Base-by-base conservation (phyloP, 2,329 filamentous ascomycete species). In the Claviceps sp. region DNA sequence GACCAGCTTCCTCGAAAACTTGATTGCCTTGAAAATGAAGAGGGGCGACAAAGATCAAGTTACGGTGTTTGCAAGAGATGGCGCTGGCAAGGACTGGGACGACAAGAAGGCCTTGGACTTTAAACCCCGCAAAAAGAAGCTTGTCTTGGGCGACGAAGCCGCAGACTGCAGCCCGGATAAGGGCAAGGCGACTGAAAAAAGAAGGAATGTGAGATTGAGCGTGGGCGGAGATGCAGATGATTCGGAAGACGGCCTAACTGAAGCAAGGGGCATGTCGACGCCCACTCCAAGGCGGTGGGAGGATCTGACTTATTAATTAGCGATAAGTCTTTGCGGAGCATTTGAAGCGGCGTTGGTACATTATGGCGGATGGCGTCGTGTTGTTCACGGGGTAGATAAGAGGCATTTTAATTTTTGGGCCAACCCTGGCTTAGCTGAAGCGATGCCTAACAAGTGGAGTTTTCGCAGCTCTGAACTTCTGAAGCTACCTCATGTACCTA, bases 21-120 rank as follows among this genome's bases (percentile, higher is more conserved):
- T 89, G 24, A 84, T 83, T 57, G 73, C 75, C 13, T 65, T 84
- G 50, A 88, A 88, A 65, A 74, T 73, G 48, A 72, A 73, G 30
- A 80, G 74, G 58, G 82, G 82, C 7, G 82, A 88, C 63, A 72
- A 65, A 18, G 85, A 88, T 61, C 68, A 77, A 16, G 81, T 86
- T 26, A 85, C 82, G 0, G 72, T 83, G 4, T 75, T 78, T 61
- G 75, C 77, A 5, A 62, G 66, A 26, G 70, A 73, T 41, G 71
- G 70, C 37, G 61, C 64, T 26, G 70, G 68, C 34, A 68, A 71
- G 48, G 59, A 67, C 45, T 70, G 69, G 56, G 62, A 70, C 43
- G 71, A 74, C 55, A 68, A 66, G 47, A 59, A 65, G 47, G 67
- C 70, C 37, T 67, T 71, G 9, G 68, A 71, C 48, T 70, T 66